Base-by-base conservation (phyloP, 2,329 filamentous ascomycete species). In the Aspergillus sp. region DNA sequence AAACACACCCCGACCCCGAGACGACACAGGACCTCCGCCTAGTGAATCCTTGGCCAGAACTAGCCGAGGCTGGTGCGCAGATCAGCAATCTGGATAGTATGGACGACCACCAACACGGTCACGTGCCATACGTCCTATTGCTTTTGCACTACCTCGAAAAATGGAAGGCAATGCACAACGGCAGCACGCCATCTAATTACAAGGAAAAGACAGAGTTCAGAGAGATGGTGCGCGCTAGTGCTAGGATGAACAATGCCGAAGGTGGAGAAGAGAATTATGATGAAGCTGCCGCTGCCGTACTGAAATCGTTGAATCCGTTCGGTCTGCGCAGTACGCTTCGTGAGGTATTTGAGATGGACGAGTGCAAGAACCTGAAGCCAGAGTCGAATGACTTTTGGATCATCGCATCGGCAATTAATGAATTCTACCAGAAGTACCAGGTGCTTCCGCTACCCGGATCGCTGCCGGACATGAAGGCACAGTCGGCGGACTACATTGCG, bases 241-340 rank as follows among this genome's bases (percentile, higher is more conserved):
- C 85, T 57, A 81, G 90, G 57, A 86, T 74, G 44, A 74, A 85
- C 57, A 94, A 83, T 49, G 68, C 88, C 0, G 90, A 95, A 65
- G 90, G 90, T 41, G 88, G 86, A 48, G 93, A 98, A 64, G 93
- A 98, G 72, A 98, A 98, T 67, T 98, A 90, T 62, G 89, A 96
- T 51, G 93, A 98, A 69, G 94, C 93, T 3, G 83, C 84, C 41
- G 83, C 82, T 12, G 89, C 90, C 4, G 90, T 97, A 1, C 76
- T 97, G 60, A 95, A 95, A 68, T 87, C 86, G n/a, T 74, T 98
- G 27, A 83, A 85, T 39, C 72, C 76, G 15, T 82, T 85, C 41
- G 79, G 79, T 22, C 67, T 94, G 17, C 83, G 85, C 37, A 80
- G 80, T 41, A 80, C 83, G 2, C 78, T 95, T 37, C 82, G 79